Conservation (phyloP, 257 asterid genomes). For the Scutellaria baicalensis region DNA sequence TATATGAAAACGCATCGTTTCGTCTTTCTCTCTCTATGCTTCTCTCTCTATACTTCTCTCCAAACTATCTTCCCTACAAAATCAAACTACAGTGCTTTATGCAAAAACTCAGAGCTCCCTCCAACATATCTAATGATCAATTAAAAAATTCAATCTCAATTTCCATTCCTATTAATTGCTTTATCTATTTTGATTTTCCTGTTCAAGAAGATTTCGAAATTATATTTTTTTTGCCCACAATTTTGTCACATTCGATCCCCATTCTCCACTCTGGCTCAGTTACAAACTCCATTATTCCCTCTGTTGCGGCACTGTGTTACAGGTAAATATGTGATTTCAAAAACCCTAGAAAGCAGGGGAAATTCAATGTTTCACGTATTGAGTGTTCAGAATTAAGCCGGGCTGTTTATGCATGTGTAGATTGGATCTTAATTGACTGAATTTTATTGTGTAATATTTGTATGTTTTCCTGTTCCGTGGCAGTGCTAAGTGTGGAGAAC, state of each 20-base stretch:
- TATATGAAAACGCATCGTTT: conserved; percentile 37
- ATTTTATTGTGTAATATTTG: conserved; percentile 1
- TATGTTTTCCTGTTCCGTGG: conserved; percentile 4
- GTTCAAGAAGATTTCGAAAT: background rate
- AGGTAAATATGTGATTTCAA: conserved; percentile 24
- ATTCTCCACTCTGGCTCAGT: conserved; percentile 29
- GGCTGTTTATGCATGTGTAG: conserved; percentile 31
- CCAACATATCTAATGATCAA: conserved; percentile 20
- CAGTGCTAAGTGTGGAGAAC: conserved; percentile 19
- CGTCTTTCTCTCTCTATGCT: conserved; percentile 7
- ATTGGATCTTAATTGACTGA: conserved; percentile 39
- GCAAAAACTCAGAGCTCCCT: conserved; percentile 37
- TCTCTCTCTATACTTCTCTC: conserved; percentile 20
- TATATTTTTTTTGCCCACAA: conserved; percentile 9
- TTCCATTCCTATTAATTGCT: background rate
- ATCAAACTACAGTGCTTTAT: conserved; percentile 31
- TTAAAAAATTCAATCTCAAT: conserved; percentile 16
- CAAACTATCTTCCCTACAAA: conserved; percentile 30
- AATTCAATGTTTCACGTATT: conserved; percentile 17
- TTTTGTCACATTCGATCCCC: conserved; percentile 35
- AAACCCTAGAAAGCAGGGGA: conserved; percentile 11
- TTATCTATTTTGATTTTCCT: background rate
- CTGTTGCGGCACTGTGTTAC: conserved; percentile 22
- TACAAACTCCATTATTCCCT: conserved; percentile 22
- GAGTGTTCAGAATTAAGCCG: conserved; percentile 10